Evolutionary conservation across 768 basidiomycete genomes (phyloP), one percentile per base, ranked within the genome.

Genomic region (Obba rivulosa): DNA sequence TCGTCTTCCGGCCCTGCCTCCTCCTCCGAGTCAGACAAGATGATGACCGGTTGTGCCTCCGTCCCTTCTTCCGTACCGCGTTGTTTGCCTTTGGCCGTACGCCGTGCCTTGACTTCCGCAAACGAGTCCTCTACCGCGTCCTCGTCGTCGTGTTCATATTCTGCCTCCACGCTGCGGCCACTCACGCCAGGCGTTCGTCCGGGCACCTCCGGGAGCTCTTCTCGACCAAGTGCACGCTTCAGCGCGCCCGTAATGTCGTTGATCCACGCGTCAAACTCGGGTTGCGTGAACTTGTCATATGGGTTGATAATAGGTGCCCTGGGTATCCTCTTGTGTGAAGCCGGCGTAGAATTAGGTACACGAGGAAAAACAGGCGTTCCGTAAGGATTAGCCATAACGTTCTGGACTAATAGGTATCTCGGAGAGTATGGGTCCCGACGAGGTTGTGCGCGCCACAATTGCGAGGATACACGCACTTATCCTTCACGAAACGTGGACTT

Each of bases 191-290:
- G 34, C 9, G 24, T 48, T 46, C 43, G 41, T 5, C 10, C 40
- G 39, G 48, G 52, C 55, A 38, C 56, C 39, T 13, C 36, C 39
- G 57, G 39, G 11, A 45, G 45, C 1, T 50, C 57, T 20, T 69
- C 76, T 41, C 76, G 73, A 0, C 79, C 78, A 8, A 87, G 69
- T 20, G 84, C 85, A 42, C 66, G 71, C 49, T 74, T 74, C 23
- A 87, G 66, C 43, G 77, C 69, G 51, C 71, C 63, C 0, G 80
- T 85, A 38, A 87, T 75, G 57, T 73, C 80, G 55, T 71, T 75
- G 56, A 87, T 81, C 80, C 80, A 87, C 59, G 73, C 69, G 70
- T 87, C 83, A 56, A 86, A 87, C 53, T 86, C 78, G 1, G 70
- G 66, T 59, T 80, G 74, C 1, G 81, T 73, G 62, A 87, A 84